Conservation (phyloP, 352 stramenopile species). For the Pythium utonaiense region DNA sequence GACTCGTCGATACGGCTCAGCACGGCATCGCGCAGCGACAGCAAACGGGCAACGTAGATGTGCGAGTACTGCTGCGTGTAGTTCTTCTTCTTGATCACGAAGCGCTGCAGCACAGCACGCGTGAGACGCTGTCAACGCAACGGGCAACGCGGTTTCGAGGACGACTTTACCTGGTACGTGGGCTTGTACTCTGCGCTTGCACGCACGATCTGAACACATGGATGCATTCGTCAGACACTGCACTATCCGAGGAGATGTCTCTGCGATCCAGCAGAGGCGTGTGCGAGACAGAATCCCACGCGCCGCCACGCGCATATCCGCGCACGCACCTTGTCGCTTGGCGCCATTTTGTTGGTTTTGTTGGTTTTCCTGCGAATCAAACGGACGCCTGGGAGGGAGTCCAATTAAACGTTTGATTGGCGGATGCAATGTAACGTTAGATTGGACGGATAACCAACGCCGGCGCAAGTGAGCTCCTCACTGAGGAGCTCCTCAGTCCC, state of each 20-base stretch:
- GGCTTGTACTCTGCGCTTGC: slow-evolving; percentile 44
- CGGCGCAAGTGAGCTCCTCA: not conserved
- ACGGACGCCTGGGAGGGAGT: not conserved
- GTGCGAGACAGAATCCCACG: not conserved
- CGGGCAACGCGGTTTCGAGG: not conserved
- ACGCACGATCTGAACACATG: slow-evolving; percentile 32
- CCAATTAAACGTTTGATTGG: not conserved
- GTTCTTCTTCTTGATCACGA: slow-evolving; percentile 80
- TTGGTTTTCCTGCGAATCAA: slow-evolving; percentile 10
- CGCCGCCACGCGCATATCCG: not conserved
- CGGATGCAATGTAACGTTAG: not conserved
- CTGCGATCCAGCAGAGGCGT: not conserved
- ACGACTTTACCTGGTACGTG: slow-evolving; percentile 30
- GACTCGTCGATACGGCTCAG: slow-evolving; percentile 39
- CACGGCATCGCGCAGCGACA: slow-evolving; percentile 62
- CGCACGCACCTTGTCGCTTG: slow-evolving; percentile 21
- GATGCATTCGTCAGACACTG: slow-evolving; percentile 9
- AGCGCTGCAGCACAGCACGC: slow-evolving; percentile 39
- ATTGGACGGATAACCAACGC: not conserved
- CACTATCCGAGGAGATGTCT: not conserved
- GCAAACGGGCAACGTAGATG: slow-evolving; percentile 86
- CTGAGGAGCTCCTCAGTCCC: no score
- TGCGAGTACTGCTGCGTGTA: slow-evolving; percentile 90
- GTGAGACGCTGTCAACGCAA: not conserved
- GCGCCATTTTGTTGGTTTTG: slow-evolving; percentile 22